phyloP scores from a whole-genome alignment of 805 yeast species.

The Grigorovia yakushimaensis region DNA sequence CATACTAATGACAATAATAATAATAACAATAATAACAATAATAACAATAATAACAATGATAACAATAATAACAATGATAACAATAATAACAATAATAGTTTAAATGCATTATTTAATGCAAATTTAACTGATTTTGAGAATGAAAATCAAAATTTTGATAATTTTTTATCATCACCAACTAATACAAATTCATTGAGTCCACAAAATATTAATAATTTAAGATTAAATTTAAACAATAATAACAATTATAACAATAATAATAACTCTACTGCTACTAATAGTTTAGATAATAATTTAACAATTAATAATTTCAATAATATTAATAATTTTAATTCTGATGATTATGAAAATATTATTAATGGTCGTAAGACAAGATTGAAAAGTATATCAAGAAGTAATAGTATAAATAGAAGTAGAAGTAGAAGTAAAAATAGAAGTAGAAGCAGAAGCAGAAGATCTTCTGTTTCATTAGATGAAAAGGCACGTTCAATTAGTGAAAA shows the following conservation, averaged over 20 bases:
- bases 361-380: conserved; percentile 21
- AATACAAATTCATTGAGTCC: conserved; percentile 1
- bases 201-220: conserved; percentile 4
- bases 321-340: conserved; percentile 5
- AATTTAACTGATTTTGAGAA: background rate
- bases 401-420: conserved; percentile 2
- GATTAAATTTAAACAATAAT: no score
- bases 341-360: conserved; percentile 19
- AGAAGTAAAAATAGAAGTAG: conserved; percentile 6
- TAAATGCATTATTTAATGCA: background rate
- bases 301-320: background rate
- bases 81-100: no score
- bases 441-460: conserved; percentile 8
- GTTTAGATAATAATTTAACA: background rate
- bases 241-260: background rate
- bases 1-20: background rate
- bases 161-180: background rate
- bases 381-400: conserved; percentile 8
- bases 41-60: conserved; percentile 5
- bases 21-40: no score
- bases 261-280: no score
- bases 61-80: background rate
- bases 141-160: background rate
- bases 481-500: conserved; percentile 26
- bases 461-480: conserved; percentile 15